Evolutionary conservation across 768 basidiomycete species (phyloP).

Genomic region (Dioszegia aurantiaca): DNA sequence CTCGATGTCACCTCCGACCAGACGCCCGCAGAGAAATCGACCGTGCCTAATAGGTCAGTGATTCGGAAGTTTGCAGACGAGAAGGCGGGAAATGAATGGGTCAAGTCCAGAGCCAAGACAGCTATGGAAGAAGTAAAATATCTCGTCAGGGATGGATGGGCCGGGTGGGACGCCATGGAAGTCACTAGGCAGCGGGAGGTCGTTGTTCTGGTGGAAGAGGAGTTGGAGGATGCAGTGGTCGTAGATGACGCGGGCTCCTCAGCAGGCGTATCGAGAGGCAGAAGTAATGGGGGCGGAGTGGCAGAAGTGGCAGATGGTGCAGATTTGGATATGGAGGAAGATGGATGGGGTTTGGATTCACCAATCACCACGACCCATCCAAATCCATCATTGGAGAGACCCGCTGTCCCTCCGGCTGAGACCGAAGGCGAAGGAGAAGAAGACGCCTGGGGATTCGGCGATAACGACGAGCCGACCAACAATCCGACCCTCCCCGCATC

Average conservation of each 20-base stretch:
- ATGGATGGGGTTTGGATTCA: slow-evolving; percentile 56
- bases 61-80: slow-evolving; percentile 66
- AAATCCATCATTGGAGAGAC: neutral
- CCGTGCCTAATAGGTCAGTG: slow-evolving; percentile 35
- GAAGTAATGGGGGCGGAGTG: slow-evolving; percentile 7
- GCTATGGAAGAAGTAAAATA: slow-evolving; percentile 65
- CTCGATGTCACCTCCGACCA: neutral
- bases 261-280: no score
- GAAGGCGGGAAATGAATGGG: slow-evolving; percentile 70
- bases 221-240: slow-evolving; percentile 25
- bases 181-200: slow-evolving; percentile 32
- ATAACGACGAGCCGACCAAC: neutral
- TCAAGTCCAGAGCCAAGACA: slow-evolving; percentile 66
- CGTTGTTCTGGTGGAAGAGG: slow-evolving; percentile 33
- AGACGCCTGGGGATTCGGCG: slow-evolving; percentile 13
- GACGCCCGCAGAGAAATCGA: slow-evolving; percentile 28
- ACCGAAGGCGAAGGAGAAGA: slow-evolving; percentile 12
- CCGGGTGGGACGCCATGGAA: slow-evolving; percentile 36
- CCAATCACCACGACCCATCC: slow-evolving; percentile 44
- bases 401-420: no score
- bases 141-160: slow-evolving; percentile 56
- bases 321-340: slow-evolving; percentile 18
- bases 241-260: no score
- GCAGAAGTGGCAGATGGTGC: neutral
- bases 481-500: neutral